Evolutionary conservation across 2,329 filamentous ascomycete species (phyloP).

Genomic region (Diaporthe velutina): DNA sequence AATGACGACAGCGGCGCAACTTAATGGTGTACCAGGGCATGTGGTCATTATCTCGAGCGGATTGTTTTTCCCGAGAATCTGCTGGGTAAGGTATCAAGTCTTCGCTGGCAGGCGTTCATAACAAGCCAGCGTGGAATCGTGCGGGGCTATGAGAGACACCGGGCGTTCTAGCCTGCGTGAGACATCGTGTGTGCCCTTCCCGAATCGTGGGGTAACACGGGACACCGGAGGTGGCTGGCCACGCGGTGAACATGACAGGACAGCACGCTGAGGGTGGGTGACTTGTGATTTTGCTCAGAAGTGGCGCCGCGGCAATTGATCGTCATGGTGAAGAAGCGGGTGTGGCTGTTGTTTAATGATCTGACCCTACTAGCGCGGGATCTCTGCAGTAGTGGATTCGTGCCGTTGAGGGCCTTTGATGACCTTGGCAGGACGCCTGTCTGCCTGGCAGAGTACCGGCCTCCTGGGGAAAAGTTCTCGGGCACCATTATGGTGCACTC

Average conservation of each 20-base stretch:
- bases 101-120: background rate
- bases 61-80: background rate
- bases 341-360: slow-evolving; percentile 22
- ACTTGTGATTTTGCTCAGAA: background rate
- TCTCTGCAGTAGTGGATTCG: background rate
- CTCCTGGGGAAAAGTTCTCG: background rate
- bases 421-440: background rate
- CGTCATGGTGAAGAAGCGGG: background rate
- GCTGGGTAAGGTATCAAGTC: background rate
- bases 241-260: background rate
- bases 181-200: slow-evolving; percentile 18
- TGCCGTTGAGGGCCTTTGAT: background rate
- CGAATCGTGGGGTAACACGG: slow-evolving; percentile 5
- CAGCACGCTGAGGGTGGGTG: background rate
- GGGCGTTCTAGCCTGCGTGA: slow-evolving; percentile 15
- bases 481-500: background rate
- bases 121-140: background rate
- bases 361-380: slow-evolving; percentile 22
- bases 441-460: background rate
- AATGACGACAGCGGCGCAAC: slow-evolving; percentile 21
- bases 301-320: slow-evolving; percentile 6
- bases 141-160: slow-evolving; percentile 4
- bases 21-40: background rate
- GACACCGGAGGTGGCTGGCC: background rate
- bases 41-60: background rate